Percentiles rank a stretch among this genome's conserved stretches.
phyloP scores from a whole-genome alignment of 169 alveolate species.

The Besnoitia besnoiti region DNA sequence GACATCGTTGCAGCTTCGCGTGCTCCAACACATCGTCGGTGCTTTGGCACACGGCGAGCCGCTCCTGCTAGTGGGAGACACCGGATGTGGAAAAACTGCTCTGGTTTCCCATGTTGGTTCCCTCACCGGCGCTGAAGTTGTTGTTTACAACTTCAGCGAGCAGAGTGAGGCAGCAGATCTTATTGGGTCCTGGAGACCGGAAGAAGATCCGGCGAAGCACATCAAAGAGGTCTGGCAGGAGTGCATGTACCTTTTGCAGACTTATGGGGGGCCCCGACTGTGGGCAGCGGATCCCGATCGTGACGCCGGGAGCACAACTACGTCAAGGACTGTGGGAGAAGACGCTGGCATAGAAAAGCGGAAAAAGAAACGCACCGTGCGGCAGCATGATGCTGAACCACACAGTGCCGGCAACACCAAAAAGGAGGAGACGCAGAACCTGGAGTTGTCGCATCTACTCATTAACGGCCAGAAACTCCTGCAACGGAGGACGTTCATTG shows the following conservation, averaged over 20 bases:
- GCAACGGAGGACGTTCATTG: background rate
- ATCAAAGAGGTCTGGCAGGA: background rate
- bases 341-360: background rate
- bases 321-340: background rate
- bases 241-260: background rate
- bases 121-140: conserved; percentile 83
- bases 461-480: background rate
- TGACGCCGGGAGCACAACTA: background rate
- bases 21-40: conserved; percentile 83
- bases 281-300: too few relatives aligned
- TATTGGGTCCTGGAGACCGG: conserved; percentile 82
- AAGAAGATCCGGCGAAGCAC: background rate
- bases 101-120: conserved; percentile 92
- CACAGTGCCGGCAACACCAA: background rate
- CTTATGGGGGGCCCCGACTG: too few relatives aligned
- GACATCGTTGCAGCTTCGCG: conserved; percentile 80
- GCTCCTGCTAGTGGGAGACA: conserved; percentile 97
- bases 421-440: background rate
- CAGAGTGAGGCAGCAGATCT: conserved; percentile 92
- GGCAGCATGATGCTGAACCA: background rate
- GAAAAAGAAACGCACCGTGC: background rate
- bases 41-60: conserved; percentile 91
- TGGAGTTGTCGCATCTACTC: background rate
- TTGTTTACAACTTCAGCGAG: conserved; percentile 93
- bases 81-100: conserved; percentile 99